Base-by-base conservation (phyloP, 1,284 basidiomycete genomes). In the Fomitopsis schrenkii region DNA sequence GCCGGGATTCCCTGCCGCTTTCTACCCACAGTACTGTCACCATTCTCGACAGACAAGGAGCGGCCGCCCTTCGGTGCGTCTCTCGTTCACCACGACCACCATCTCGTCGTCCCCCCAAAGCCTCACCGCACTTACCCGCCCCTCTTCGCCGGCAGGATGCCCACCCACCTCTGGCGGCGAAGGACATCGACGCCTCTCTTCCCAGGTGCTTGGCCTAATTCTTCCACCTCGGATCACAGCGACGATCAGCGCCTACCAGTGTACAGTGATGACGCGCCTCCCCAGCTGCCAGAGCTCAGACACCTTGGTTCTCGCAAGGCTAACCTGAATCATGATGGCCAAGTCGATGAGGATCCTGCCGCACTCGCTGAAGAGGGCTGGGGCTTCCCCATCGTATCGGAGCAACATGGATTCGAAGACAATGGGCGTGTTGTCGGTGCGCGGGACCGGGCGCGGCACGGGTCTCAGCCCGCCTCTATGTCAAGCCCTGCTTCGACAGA, bases 191-290 rank as follows among this genome's bases (percentile, higher is more conserved):
- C 66, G 9, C 71, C 72, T 1, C 67, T 66, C 58, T 60, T 71
- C 36, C 71, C 72, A 30, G 72, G 71, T 50, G 71, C 71, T 7
- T 74, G 71, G 72, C 71, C 72, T 14, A 66, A 61, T 41, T 14
- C 48, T n/a, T 68, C 68, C 17, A 48, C 62, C n/a, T 63, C 67
- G 26, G 55, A 62, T 50, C 52, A 64, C 41, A 59, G 61, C 46
- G 42, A 58, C 33, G 42, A 58, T 14, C 48, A 38, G 38, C 33
- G 50, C 35, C 28, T 54, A 14, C 30, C 55, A 19, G 41, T 28
- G 14, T 41, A 30, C 38, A 19, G 10, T 17, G 19, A 58, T 17
- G 56, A 61, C 41, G 36, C 46, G 14, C 55, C 56, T n/a, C 56
- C 50, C 5, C 50, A 58, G 56, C 50, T 54, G 6, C 50, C 50